Base-by-base conservation (phyloP, 768 basidiomycete species). In the Collybia mongolica region DNA sequence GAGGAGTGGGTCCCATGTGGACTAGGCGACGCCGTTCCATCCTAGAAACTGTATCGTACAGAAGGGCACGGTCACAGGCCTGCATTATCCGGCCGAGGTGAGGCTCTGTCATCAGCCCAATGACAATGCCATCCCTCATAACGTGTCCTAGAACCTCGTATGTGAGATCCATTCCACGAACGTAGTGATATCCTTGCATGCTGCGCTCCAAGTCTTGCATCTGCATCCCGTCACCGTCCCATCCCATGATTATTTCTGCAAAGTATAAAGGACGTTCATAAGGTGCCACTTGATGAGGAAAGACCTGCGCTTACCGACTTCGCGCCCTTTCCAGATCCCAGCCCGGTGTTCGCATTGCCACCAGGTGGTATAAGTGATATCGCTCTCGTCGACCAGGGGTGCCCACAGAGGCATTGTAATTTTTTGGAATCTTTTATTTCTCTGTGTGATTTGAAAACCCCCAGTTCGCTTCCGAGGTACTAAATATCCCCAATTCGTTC, bases 251-350 rank as follows among this genome's bases (percentile, higher is more conserved):
- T 5, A 70, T 56, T 53, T 74, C 72, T 70, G 29, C 32, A 52
- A 20, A 17, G 19, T n/a, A 52, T 6, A 18, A 42, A 45, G 28
- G 23, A n/a, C n/a, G 9, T 24, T 32, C 29, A 23, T 24, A 36
- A 9, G 18, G 11, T 29, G 20, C 4, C 24, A 26, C 7, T 48
- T 39, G 18, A 28, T 46, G 19, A 20, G 5, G 6, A 23, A 48
- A 44, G 24, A 14, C 15, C 5, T 29, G 26, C 5, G 39, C 69
- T 51, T 54, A 69, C 70, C 68, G 46, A 70, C 71, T 62, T 68
- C 64, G 49, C 60, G 65, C 8, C 68, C 71, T 23, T 67, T 65
- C 71, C 72, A 76, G 24, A 67, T 58, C 1, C 71, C 74, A 18
- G 65, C 55, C 40, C 70, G 59, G 17, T 67, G 62, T 28, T 62